Evolutionary conservation across 176 grass and related monocot genomes (phyloP).

Genomic region (Phoenix roebelenii): DNA sequence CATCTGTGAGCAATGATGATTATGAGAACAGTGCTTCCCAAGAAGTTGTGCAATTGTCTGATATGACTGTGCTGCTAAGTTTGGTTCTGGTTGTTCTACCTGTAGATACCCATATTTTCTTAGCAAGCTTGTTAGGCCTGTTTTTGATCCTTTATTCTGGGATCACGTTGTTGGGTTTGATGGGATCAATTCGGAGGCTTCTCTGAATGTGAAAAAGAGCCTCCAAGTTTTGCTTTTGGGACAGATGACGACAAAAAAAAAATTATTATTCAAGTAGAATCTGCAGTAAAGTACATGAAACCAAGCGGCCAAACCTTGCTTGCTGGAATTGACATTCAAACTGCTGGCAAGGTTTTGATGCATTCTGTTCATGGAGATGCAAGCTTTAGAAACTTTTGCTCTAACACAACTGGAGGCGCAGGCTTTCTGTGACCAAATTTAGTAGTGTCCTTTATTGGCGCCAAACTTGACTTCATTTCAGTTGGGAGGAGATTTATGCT

Average conservation of each 20-base stretch:
- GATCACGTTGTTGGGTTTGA: constrained; percentile 91
- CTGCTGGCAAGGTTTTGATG: constrained; percentile 53
- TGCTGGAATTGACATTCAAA: constrained; percentile 58
- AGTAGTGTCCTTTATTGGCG: constrained; percentile 57
- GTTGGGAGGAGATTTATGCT: constrained; percentile 32
- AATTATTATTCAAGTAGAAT: constrained; percentile 66
- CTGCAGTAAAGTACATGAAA: constrained; percentile 37
- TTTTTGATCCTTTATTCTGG: constrained; percentile 89
- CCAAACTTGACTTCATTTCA: constrained; percentile 52
- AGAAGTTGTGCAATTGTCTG: constrained; percentile 63
- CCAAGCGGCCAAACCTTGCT: constrained; percentile 30
- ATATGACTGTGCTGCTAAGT: constrained; percentile 33
- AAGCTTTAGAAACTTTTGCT: constrained; percentile 34
- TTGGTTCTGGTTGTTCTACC: constrained; percentile 57
- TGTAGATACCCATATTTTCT: constrained; percentile 55
- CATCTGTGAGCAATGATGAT: constrained; percentile 23
- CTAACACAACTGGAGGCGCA: constrained; percentile 48
- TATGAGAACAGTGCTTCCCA: constrained; percentile 34
- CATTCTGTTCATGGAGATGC: constrained; percentile 52
- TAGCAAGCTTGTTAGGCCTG: constrained; percentile 51
- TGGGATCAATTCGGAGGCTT: constrained; percentile 75
- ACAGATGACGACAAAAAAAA: constrained; percentile 90
- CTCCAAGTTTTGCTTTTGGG: constrained; percentile 36
- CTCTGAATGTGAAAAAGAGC: constrained; percentile 33
- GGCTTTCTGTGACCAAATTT: constrained; percentile 73